Evolutionary conservation across 2,329 filamentous ascomycete species (phyloP), one percentile per base, ranked within the genome.

Genomic region (Plectosphaerella sp.): DNA sequence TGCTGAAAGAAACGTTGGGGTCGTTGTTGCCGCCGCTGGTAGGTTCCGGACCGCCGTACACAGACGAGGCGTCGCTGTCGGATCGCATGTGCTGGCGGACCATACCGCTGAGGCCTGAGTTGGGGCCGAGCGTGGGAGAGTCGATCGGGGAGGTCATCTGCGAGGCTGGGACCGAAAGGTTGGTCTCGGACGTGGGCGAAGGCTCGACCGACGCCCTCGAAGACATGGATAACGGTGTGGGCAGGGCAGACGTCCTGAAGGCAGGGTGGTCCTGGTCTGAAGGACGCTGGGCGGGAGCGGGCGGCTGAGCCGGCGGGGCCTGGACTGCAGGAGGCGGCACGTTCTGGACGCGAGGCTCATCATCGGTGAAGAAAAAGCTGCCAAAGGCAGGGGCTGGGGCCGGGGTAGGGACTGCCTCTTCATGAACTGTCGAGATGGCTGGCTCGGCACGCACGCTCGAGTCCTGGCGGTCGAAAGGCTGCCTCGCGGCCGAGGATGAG

Each of bases 41-140:
- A 73, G 73, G 11, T 9, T 43, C 41, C 16, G 41, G 22, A 69
- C 71, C 52, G 24, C 81, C 83, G 59, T 90, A 91, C 24, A 94
- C 77, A 0, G 91, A 95, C 1, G 93, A 97, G 14, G 84, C 80
- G 53, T 86, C 87, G 70, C 93, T 97, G 57, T 87, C 84, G 35
- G 84, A 84, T 48, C 94, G 84, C 41, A 97, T 73, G 73, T 97
- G 94, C 56, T 92, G 87, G 33, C 88, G 84, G 45, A 96, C 86
- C 75, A 96, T 81, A 2, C 88, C 88, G 61, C 87, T 93, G 15
- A 97, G 75, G 1, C 89, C 91, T 16, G 73, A 72, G 15, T 75
- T 75, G 0, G 88, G 86, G 2, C 88, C 88, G 6, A 96, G 72
- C 0, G 90, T 95, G 1, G 92, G 91, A 0, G 91, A 96, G 61